Base-by-base conservation (phyloP, 352 stramenopile genomes). In the Pythium angustatum region DNA sequence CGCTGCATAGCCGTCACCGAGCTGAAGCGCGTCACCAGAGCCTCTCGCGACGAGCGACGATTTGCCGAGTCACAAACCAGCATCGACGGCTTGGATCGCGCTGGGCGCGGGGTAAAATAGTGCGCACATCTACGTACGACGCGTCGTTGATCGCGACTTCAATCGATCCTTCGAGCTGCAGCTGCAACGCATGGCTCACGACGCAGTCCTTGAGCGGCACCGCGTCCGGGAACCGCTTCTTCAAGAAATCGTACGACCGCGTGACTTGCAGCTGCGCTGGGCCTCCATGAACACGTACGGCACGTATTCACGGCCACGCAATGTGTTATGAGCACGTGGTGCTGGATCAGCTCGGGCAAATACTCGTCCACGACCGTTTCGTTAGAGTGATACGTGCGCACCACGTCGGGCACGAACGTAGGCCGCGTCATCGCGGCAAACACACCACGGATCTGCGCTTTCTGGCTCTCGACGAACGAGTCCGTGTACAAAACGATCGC, bases 401-500 rank as follows among this genome's bases (percentile, higher is more conserved):
- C 53, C n/a, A 94, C 40, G 45, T 94, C 85, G 5, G 83, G 80
- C 9, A 95, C 60, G 28, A 89, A 91, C 6, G 81, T 87, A 8
- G 87, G 85, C 0, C 82, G 71, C 28, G 85, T 90, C 21, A 86
- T 73, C 11, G 72, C 87, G 2, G 76, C 66, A 34, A 93, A 89
- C 5, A 85, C 75, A 41, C 85, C 87, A 21, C 87, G 82, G 27
- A 92, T 71, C 24, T 79, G 73, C 22, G 85, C 82, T 47, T 76
- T 77, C 62, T 95, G 83, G 10, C 69, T 79, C 15, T 71, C 71
- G 17, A 91, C 85, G 64, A 85, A 95, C 50, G 83, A 78, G 60
- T 89, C 64, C 30, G 87, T 94, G 71, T 91, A 93, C 61, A 95
- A 61, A 43, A 89, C 73, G 44, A 89, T 92, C 51, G 78, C 71